Conservation (phyloP, 345 rosid species). For the Hypericum androsaemum region DNA sequence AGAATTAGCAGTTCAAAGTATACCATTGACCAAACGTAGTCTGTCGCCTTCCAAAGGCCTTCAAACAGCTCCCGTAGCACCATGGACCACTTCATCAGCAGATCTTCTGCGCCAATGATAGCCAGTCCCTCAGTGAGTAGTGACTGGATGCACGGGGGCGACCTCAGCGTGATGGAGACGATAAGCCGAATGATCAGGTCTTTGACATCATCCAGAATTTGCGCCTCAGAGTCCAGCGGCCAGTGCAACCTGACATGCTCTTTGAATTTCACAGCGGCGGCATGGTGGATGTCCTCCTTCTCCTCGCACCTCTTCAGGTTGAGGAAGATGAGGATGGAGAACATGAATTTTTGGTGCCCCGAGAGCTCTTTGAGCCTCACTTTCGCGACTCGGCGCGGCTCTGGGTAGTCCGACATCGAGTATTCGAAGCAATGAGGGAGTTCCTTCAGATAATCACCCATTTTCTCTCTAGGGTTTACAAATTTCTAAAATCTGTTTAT, state of each 20-base stretch:
- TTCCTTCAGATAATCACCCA: conserved; percentile 33
- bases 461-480: not conserved
- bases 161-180: conserved; percentile 71
- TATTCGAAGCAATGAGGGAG: conserved; percentile 78
- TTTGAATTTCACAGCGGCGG: conserved; percentile 93
- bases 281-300: conserved; percentile 78
- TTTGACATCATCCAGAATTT: conserved; percentile 60
- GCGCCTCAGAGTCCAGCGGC: conserved; percentile 39
- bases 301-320: conserved; percentile 60
- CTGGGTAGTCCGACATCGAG: conserved; percentile 66
- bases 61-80: conserved; percentile 74
- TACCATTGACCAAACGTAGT: conserved; percentile 70
- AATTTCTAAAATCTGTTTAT: no score
- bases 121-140: conserved; percentile 90
- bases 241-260: conserved; percentile 87
- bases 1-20: conserved; percentile 82
- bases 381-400: conserved; percentile 84
- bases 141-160: conserved; percentile 73
- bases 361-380: conserved; percentile 43
- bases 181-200: conserved; percentile 70
- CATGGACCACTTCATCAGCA: conserved; percentile 70
- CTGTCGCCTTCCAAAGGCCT: conserved; percentile 37
- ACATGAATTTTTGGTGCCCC: conserved; percentile 59
- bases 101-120: conserved; percentile 80
- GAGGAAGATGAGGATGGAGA: conserved; percentile 70